Conservation (phyloP, 805 yeast species). For the Saccharomycopsis sp. region DNA sequence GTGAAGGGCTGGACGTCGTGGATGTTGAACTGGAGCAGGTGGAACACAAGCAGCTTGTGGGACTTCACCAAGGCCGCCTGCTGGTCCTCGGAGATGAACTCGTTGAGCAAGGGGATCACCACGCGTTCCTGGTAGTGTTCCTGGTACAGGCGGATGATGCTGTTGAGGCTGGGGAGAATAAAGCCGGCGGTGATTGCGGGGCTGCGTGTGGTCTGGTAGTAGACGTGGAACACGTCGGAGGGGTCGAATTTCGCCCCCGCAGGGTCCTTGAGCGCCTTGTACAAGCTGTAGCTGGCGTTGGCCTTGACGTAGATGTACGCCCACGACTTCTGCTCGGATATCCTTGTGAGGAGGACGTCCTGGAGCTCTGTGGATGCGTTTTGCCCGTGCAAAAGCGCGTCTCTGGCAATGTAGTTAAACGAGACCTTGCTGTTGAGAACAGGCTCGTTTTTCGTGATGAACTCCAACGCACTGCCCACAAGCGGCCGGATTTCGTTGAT, state of each 20-base stretch:
- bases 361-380: not conserved
- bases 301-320: constrained; percentile 46
- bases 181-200: constrained; percentile 39
- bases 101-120: constrained; percentile 10
- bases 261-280: constrained; percentile 24
- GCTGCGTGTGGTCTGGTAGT: constrained; percentile 63
- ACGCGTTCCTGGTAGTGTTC: constrained; percentile 10
- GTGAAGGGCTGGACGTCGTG: constrained; percentile 44
- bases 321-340: constrained; percentile 49
- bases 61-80: not conserved
- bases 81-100: constrained; percentile 11
- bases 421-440: constrained; percentile 8
- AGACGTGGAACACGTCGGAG: constrained; percentile 31
- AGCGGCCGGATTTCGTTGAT: constrained; percentile 11
- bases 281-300: constrained; percentile 36
- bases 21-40: constrained; percentile 11
- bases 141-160: constrained; percentile 15
- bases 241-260: constrained; percentile 10
- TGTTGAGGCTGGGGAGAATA: constrained; percentile 38
- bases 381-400: not conserved
- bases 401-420: constrained; percentile 4
- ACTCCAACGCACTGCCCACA: constrained; percentile 11
- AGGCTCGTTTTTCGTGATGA: constrained; percentile 12
- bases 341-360: not conserved
- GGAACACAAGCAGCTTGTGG: constrained; percentile 9